Conservation (phyloP, 1,139 yeast species). For the Yarrowia galli region DNA sequence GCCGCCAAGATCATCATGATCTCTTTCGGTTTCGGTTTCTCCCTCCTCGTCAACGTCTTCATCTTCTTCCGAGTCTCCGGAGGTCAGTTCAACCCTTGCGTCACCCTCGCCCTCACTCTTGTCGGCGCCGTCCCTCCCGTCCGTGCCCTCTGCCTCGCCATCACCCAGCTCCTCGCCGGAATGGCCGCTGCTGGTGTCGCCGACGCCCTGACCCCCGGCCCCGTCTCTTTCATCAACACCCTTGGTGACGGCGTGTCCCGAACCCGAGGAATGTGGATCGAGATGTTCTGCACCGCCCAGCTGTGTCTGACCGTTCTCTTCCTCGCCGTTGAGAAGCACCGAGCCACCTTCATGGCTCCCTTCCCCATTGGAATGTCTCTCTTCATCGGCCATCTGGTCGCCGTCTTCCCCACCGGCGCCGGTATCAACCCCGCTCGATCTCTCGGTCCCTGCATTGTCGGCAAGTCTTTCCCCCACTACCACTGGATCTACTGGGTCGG, state of each 20-base stretch:
- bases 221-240: constrained; percentile 71
- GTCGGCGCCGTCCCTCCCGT: constrained; percentile 77
- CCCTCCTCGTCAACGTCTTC: constrained; percentile 78
- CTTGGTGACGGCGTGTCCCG: constrained; percentile 77
- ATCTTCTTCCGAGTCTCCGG: constrained; percentile 83
- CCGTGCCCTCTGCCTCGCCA: constrained; percentile 69
- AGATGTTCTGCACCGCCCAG: constrained; percentile 79
- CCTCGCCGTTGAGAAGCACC: constrained; percentile 84
- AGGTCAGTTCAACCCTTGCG: constrained; percentile 92
- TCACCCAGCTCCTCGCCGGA: constrained; percentile 81
- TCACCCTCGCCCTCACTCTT: constrained; percentile 72
- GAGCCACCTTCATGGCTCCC: constrained; percentile 81
- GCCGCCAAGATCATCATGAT: constrained; percentile 71
- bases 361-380: constrained; percentile 82
- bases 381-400: constrained; percentile 81
- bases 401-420: constrained; percentile 88
- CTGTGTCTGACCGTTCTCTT: constrained; percentile 79
- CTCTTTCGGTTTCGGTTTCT: constrained; percentile 86
- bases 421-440: constrained; percentile 93
- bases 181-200: constrained; percentile 95
- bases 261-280: constrained; percentile 80
- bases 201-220: constrained; percentile 85
- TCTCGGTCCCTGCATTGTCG: constrained; percentile 83
- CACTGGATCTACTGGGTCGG: constrained; percentile 96
- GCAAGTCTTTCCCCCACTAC: constrained; percentile 73